Base-by-base conservation (phyloP, 2,329 filamentous ascomycete species). In the Xenoacremonium recifei region DNA sequence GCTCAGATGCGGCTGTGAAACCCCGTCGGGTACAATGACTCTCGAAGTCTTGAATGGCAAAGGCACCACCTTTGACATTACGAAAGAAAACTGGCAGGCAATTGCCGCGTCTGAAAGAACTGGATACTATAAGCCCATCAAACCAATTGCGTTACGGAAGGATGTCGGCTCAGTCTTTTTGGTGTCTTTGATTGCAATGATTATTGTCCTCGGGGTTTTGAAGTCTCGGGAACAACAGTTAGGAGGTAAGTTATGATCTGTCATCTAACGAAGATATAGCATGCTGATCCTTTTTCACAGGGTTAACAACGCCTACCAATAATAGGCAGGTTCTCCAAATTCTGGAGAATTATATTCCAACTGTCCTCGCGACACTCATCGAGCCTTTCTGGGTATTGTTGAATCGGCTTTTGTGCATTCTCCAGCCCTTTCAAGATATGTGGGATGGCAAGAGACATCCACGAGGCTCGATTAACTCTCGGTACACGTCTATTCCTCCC, bases 341-440 rank as follows among this genome's bases (percentile, higher is more conserved):
- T 0, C 21, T 74, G 0, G 64, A 70, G 6, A 72, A 68, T 6
- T 82, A 80, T 36, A 57, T 82, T 0, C 79, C 79, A 0, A 81
- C 76, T 0, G 63, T 69, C 0, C 61, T 82, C 4, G 73, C 77
- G 0, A 82, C 79, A 0, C 39, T 81, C 0, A 63, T 82, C 0
- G 80, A 84, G 25, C 79, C 80, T 0, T 66, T 77, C 1, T 80
- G 79, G 73, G 59, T 79, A 0, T 51, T 82, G 0, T 42, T 84
- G 0, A 82, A 79, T 31, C 66, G 79, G 0, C 40, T 76, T 0
- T 49, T 80, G 0, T 81, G 76, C 30, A 53, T 80, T 7, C 47
- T 84, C 0, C 73, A 80, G 21, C 80, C 80, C 0, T 73, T 80
- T 15, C 65, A 75, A 3, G 69, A 76, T 12, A 59, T 84, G 0